Conservation (phyloP, 495 filamentous ascomycete species). For the Glutinoglossum americanum region DNA sequence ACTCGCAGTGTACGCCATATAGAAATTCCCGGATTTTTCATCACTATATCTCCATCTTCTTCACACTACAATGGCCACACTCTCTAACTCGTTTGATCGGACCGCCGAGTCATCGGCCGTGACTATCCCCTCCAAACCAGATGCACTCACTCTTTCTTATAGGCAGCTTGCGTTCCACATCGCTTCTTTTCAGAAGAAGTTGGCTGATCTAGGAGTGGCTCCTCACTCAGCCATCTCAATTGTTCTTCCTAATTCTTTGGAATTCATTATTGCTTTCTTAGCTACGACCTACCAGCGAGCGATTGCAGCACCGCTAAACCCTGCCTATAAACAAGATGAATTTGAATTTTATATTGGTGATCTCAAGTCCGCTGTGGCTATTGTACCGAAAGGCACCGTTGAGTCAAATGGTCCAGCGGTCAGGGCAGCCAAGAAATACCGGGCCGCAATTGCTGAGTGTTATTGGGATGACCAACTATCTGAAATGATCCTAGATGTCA, state of each 20-base stretch:
- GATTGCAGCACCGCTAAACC: slow-evolving; percentile 63
- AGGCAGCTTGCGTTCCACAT: slow-evolving; percentile 36
- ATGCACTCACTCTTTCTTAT: slow-evolving; percentile 40
- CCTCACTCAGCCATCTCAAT: slow-evolving; percentile 49
- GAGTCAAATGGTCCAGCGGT: slow-evolving; percentile 40
- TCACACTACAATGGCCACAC: slow-evolving; percentile 22
- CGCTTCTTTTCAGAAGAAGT: slow-evolving; percentile 42
- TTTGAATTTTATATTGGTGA: slow-evolving; percentile 83
- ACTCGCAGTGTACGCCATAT: too few species aligned
- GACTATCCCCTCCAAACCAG: slow-evolving; percentile 40
- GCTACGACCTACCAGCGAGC: slow-evolving; percentile 55
- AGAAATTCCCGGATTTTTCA: neutral
- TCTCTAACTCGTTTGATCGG: slow-evolving; percentile 24
- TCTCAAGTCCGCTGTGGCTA: slow-evolving; percentile 47
- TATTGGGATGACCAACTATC: slow-evolving; percentile 40
- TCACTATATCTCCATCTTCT: slow-evolving; percentile 1
- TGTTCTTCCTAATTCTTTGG: slow-evolving; percentile 54
- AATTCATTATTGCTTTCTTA: slow-evolving; percentile 65
- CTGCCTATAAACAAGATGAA: slow-evolving; percentile 66
- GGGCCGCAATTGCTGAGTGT: slow-evolving; percentile 59
- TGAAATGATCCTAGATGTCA: slow-evolving; percentile 53
- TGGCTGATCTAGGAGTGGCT: slow-evolving; percentile 46
- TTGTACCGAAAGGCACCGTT: slow-evolving; percentile 50
- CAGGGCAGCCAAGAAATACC: slow-evolving; percentile 48
- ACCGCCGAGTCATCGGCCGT: slow-evolving; percentile 29